Conservation (phyloP, 2,329 filamentous ascomycete genomes). For the Colletotrichum brevisporum region DNA sequence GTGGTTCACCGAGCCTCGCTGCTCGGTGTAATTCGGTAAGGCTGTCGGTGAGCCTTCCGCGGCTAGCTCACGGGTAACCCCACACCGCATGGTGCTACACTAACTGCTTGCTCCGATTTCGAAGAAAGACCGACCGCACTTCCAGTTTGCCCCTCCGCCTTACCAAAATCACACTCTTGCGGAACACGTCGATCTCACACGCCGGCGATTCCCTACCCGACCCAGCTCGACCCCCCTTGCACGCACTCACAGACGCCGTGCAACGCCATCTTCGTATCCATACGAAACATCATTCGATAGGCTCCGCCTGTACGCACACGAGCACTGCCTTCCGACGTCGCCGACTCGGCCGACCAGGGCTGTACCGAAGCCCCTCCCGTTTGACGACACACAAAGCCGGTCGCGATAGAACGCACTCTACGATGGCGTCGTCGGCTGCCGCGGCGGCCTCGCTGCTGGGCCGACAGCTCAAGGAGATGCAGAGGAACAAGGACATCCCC, state of each 20-base stretch:
- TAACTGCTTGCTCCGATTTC: slow-evolving; percentile 28
- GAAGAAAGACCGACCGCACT: slow-evolving; percentile 12
- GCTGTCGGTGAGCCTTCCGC: background rate
- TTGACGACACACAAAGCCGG: background rate
- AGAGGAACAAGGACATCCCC: slow-evolving; percentile 89
- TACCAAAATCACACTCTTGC: background rate
- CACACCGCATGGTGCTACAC: slow-evolving; percentile 20
- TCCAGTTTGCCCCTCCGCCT: slow-evolving; percentile 6
- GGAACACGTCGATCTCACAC: background rate
- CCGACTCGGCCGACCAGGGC: too few relatives aligned
- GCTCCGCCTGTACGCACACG: too few relatives aligned
- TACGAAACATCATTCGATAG: too few relatives aligned
- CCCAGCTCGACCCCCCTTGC: background rate
- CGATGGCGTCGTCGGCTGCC: slow-evolving; percentile 60
- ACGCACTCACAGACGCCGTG: too few relatives aligned
- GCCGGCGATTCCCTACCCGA: background rate
- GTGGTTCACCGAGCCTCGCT: background rate
- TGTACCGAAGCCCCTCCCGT: too few relatives aligned
- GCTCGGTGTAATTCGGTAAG: slow-evolving; percentile 23
- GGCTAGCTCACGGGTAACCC: slow-evolving; percentile 12
- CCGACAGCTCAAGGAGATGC: slow-evolving; percentile 95
- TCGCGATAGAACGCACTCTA: background rate
- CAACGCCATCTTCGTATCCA: too few relatives aligned
- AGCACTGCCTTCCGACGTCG: too few relatives aligned
- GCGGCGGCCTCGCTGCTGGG: slow-evolving; percentile 81